phyloP scores from a whole-genome alignment of 116 monocot genomes.

The Cymodocea nodosa region DNA sequence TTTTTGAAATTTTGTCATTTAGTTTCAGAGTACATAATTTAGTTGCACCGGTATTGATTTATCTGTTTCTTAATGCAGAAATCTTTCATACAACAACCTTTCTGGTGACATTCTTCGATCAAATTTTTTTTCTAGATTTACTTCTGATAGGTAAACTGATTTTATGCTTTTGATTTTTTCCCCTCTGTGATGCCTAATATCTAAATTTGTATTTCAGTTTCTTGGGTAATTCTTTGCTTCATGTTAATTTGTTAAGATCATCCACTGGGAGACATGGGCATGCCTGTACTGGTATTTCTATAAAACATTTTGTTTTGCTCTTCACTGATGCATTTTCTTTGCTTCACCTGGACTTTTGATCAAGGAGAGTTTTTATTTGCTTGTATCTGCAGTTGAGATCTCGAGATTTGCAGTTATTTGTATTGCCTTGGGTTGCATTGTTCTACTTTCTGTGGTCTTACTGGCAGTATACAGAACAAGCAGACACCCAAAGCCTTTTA shows the following conservation, averaged over 20 bases:
- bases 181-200: not conserved
- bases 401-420: conserved; percentile 42
- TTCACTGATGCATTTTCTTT: not conserved
- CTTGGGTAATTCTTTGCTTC: conserved; percentile 62
- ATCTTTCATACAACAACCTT: conserved; percentile 88
- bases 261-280: conserved; percentile 21
- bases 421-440: conserved; percentile 52
- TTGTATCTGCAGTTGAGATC: conserved; percentile 32
- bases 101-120: conserved; percentile 55
- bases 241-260: conserved; percentile 40
- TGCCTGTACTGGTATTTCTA: conserved; percentile 33
- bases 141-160: conserved; percentile 46
- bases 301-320: not conserved
- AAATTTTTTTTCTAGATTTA: conserved; percentile 72
- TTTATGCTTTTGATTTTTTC: not conserved
- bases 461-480: conserved; percentile 50
- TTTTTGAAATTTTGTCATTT: not conserved
- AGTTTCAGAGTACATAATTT: too few relatives aligned
- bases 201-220: conserved; percentile 32
- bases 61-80: conserved; percentile 26
- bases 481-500: conserved; percentile 32
- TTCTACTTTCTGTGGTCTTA: conserved; percentile 34
- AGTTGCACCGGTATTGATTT: not conserved
- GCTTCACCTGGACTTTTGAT: not conserved
- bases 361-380: not conserved